phyloP scores from a whole-genome alignment of 371 early-diverging fungal species.

The Mucor mucedo region DNA sequence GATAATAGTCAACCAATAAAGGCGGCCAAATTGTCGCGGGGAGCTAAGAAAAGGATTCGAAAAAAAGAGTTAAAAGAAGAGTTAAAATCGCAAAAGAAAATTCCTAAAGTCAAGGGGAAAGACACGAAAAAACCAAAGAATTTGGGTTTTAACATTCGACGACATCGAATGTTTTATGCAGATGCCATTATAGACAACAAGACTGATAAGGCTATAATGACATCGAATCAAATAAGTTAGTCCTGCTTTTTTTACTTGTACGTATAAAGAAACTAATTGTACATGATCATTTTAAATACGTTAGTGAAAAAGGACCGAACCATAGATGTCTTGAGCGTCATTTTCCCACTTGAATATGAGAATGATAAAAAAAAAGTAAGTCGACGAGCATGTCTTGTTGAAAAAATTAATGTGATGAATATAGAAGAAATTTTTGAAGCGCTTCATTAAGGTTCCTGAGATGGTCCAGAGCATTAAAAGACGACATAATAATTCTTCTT shows the following conservation, averaged over 20 bases:
- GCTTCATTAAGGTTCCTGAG: neutral
- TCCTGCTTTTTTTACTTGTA: no score
- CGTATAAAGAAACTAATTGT: no score
- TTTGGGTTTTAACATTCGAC: no score
- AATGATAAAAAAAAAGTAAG: neutral
- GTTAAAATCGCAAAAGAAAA: no score
- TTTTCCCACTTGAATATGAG: neutral
- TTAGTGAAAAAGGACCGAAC: no score
- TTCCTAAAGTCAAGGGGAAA: no score
- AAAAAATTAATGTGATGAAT: neutral
- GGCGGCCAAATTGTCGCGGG: constrained; percentile 6
- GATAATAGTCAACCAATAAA: neutral
- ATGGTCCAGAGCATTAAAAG: neutral
- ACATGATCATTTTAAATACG: no score
- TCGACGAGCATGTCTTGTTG: neutral
- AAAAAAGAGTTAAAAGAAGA: neutral
- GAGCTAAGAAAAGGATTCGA: constrained; percentile 5
- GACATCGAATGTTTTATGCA: no score
- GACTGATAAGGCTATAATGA: no score
- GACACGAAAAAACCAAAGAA: no score
- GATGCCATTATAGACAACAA: no score
- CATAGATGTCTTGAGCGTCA: neutral
- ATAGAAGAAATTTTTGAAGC: neutral
- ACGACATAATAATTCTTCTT: neutral
- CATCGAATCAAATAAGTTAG: no score